Evolutionary conservation across 1,139 yeast genomes (phyloP), one percentile per base, ranked within the genome.

Genomic region (Geotrichum klebahnii): DNA sequence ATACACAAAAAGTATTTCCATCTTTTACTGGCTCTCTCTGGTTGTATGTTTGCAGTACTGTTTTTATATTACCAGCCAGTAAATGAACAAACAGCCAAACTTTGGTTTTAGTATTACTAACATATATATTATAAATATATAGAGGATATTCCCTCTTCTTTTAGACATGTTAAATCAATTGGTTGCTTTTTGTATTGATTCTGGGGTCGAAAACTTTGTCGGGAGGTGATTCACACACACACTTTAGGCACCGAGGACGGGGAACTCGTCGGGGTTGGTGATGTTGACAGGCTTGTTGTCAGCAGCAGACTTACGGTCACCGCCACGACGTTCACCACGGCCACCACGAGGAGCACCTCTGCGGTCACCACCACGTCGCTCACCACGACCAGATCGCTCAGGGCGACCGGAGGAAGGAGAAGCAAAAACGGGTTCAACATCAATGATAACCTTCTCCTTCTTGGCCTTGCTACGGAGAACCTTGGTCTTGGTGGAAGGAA

Each of bases 401-500:
- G 51, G 50, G 29, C 52, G 51, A 49, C 47, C 53, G 29, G 50
- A 51, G 38, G 48, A 40, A 32, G 51, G 37, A 36, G 53, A 29
- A 5, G 50, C 57, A 62, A 81, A 81, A 55, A 72, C 67, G 57
- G 84, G 79, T 59, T 80, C 79, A 60, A 82, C 68, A 59, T 82
- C 87, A 63, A 83, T 72, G 62, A 75, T 71, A 63, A 74, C 75
- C 80, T 82, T 82, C 67, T 79, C 83, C 78, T 84, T 84, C 70
- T 73, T 76, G 60, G 78, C 72, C 76, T 81, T 81, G 64, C 72
- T 63, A 72, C 64, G 60, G 52, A 59, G 56, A 46, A 60, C 53
- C 66, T 67, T 68, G 66, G 71, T 57, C 73, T 79, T 79, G 77
- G 81, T 77, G 61, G 72, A 66, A 52, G 71, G 67, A 52, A 78